Conservation (phyloP, 1,284 basidiomycete genomes). For the Mycosarcoma mackinlayi region DNA sequence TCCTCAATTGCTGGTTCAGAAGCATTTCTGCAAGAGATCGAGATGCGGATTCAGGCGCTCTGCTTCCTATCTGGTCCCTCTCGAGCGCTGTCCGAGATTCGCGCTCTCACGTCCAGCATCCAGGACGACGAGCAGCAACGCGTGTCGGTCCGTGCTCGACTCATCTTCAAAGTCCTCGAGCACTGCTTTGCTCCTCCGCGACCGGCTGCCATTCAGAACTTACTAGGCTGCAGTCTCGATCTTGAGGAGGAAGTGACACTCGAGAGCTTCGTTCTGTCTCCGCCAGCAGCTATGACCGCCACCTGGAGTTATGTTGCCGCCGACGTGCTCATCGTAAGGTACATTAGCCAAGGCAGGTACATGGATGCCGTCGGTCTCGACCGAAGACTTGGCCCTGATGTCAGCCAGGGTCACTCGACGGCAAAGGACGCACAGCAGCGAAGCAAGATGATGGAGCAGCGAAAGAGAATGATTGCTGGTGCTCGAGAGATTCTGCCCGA, state of each 20-base stretch:
- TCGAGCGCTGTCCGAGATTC: constrained; percentile 33
- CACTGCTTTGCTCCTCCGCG: constrained; percentile 57
- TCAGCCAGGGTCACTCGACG: constrained; percentile 39
- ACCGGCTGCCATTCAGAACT: constrained; percentile 45
- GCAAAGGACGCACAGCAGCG: constrained; percentile 34
- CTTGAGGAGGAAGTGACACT: constrained; percentile 40
- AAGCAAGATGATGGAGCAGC: constrained; percentile 49
- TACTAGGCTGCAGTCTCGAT: constrained; percentile 48
- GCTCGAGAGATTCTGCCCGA: constrained; percentile 50
- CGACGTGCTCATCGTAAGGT: constrained; percentile 58
- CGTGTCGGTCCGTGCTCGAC: constrained; percentile 34
- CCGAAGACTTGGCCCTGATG: constrained; percentile 47
- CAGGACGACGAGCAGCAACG: constrained; percentile 36
- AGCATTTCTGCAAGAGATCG: constrained; percentile 34
- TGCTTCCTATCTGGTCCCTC: constrained; percentile 44
- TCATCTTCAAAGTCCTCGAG: constrained; percentile 47
- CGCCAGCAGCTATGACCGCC: constrained; percentile 42
- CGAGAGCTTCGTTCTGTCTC: constrained; percentile 47
- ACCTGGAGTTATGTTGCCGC: constrained; percentile 51
- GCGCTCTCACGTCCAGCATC: constrained; percentile 29
- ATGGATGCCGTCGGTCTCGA: constrained; percentile 61
- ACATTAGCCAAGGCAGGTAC: constrained; percentile 56
- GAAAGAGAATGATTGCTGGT: constrained; percentile 48
- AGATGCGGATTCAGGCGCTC: constrained; percentile 42
- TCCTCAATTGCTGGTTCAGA: constrained; percentile 37